Conservation (phyloP, 179 eudicot genomes). For the Beta macrorhiza region DNA sequence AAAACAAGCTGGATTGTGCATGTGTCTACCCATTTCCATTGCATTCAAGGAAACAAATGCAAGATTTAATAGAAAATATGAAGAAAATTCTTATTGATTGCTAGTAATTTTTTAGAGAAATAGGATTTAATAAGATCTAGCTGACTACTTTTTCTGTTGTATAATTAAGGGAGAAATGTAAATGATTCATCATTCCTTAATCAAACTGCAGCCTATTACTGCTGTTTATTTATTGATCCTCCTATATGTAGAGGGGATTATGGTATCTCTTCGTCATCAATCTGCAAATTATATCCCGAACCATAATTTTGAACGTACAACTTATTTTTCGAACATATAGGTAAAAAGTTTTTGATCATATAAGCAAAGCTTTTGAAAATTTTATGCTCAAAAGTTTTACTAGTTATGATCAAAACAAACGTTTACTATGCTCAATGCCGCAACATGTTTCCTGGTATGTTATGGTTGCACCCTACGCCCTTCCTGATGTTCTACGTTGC, state of each 20-base stretch:
- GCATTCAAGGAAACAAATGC: slow-evolving; percentile 85
- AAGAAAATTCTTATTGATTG: slow-evolving; percentile 48
- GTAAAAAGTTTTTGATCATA: no score
- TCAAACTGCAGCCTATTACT: background rate
- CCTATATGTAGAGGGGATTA: background rate
- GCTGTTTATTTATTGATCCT: background rate
- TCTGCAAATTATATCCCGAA: no score
- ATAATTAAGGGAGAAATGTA: slow-evolving; percentile 5
- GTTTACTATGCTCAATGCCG: no score
- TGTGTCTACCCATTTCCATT: slow-evolving; percentile 78
- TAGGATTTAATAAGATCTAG: background rate
- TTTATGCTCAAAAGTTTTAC: no score
- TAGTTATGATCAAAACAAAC: no score
- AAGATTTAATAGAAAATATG: slow-evolving; percentile 56
- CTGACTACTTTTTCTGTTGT: background rate
- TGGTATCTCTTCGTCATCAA: background rate
- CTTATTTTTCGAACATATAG: no score
- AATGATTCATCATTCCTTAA: slow-evolving; percentile 7
- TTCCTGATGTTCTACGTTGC: no score
- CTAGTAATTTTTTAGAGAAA: slow-evolving; percentile 12
- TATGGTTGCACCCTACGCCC: no score
- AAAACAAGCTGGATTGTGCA: slow-evolving; percentile 64
- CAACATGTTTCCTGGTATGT: background rate
- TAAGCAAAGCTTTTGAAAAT: no score
- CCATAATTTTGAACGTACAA: no score